These are phyloP conservation scores for Drechslera avenae DNA, from an alignment of 2,329 filamentous ascomycete species.

Conservation along the genomic window DNA sequence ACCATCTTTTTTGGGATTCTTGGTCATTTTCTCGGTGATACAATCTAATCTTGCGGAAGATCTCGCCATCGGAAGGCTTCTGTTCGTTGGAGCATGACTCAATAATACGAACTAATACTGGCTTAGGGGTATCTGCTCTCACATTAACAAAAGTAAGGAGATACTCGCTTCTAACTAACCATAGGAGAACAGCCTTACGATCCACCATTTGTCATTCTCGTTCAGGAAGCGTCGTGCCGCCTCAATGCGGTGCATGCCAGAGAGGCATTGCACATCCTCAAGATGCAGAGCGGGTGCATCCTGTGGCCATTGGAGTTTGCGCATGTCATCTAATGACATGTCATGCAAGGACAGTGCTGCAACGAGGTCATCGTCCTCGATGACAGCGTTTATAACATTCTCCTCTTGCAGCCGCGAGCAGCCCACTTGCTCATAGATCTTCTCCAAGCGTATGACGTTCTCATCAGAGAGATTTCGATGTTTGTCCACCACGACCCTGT, in stretches of 20 bases:
- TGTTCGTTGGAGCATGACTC: conserved; percentile 19
- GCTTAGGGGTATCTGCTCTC: conserved; percentile 10
- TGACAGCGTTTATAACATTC: conserved; percentile 25
- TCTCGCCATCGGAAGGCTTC: conserved; percentile 23
- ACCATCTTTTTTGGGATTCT: conserved; percentile 20
- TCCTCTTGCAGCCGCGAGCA: conserved; percentile 20
- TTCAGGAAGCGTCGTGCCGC: conserved; percentile 21
- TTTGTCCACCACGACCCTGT: conserved; percentile 4
- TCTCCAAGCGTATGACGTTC: conserved; percentile 7
- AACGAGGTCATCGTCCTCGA: conserved; percentile 15
- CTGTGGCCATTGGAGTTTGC: conserved; percentile 7
- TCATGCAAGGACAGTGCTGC: conserved; percentile 9
- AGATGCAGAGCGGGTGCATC: conserved; percentile 18
- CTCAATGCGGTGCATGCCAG: conserved; percentile 19
- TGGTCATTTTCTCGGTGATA: conserved; percentile 19
- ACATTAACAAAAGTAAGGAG: background rate
- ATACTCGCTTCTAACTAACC: conserved; percentile 9
- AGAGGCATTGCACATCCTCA: conserved; percentile 20
- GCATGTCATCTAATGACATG: conserved; percentile 9
- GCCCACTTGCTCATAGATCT: conserved; percentile 10
- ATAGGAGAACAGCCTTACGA: conserved; percentile 24
- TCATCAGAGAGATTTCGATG: conserved; percentile 6
- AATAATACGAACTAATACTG: conserved; percentile 6
- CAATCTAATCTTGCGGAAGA: conserved; percentile 27
- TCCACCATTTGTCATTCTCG: conserved; percentile 30